Evolutionary conservation across 1,284 basidiomycete species (phyloP).

Genomic region (Apiotrichum porosum): DNA sequence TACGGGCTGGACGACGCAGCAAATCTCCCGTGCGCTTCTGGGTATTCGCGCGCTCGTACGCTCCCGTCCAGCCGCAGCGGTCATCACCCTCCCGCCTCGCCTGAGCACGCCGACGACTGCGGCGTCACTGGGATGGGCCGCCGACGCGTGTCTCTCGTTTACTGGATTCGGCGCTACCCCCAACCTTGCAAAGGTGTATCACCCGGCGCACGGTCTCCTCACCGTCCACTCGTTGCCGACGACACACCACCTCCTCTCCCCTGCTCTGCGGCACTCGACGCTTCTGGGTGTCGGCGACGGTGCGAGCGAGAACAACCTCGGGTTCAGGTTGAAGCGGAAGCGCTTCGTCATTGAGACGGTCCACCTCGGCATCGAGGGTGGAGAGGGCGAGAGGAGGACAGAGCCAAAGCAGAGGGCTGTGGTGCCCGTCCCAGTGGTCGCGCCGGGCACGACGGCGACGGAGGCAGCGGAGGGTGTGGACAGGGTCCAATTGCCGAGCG

Average conservation of each 20-base stretch:
- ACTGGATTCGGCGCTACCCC: constrained; percentile 62
- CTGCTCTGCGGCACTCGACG: constrained; percentile 68
- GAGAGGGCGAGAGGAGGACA: constrained; percentile 77
- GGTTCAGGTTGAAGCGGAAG: constrained; percentile 87
- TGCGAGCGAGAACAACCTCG: constrained; percentile 83
- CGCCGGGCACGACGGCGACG: not conserved
- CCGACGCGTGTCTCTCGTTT: constrained; percentile 69
- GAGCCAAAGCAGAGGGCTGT: constrained; percentile 19
- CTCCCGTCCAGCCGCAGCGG: constrained; percentile 56
- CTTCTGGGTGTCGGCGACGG: constrained; percentile 61
- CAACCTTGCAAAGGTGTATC: constrained; percentile 58
- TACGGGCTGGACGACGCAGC: constrained; percentile 56
- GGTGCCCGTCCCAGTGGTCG: not conserved
- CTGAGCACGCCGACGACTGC: constrained; percentile 12
- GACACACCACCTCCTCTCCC: constrained; percentile 62
- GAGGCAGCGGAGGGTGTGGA: not conserved
- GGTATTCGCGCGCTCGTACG: constrained; percentile 61
- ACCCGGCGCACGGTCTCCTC: constrained; percentile 76
- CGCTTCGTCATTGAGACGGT: constrained; percentile 84
- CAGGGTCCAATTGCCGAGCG: no score
- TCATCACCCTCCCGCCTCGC: constrained; percentile 59
- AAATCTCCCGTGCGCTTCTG: constrained; percentile 59
- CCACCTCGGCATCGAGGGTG: constrained; percentile 88
- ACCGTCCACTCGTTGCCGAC: constrained; percentile 68
- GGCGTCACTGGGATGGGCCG: constrained; percentile 67